A percentile compares a stretch with the other conserved stretches of the same genome.
phyloP scores from a whole-genome alignment of 345 rosid genomes.

The Euphorbia tirucalli region DNA sequence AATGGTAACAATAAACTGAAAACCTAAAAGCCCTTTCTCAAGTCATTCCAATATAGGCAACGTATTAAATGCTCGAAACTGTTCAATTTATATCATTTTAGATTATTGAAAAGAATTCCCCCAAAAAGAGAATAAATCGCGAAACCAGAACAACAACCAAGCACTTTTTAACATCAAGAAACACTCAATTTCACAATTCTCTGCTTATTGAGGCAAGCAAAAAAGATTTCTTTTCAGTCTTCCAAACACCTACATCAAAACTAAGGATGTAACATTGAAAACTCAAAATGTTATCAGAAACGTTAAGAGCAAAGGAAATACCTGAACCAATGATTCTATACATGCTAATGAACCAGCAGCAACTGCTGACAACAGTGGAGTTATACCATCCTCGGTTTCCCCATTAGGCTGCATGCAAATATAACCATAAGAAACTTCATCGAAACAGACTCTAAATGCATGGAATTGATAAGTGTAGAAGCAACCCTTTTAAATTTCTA shows the following conservation, averaged over 20 bases:
- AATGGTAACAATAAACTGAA: background rate
- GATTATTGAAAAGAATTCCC: background rate
- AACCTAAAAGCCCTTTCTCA: background rate
- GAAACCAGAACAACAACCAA: background rate
- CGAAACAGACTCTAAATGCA: background rate
- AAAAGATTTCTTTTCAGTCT: background rate
- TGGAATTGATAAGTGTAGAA: background rate
- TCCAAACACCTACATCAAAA: background rate
- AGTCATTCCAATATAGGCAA: background rate
- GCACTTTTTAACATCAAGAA: background rate
- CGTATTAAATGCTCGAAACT: background rate
- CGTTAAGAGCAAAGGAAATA: constrained; percentile 17
- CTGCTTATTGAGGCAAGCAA: background rate
- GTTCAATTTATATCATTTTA: too few species aligned
- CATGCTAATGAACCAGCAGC: constrained; percentile 86
- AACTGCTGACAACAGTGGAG: constrained; percentile 82
- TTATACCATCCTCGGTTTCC: constrained; percentile 79
- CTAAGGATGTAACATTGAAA: background rate
- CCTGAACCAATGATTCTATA: constrained; percentile 77
- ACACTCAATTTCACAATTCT: background rate
- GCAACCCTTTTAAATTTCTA: too few species aligned
- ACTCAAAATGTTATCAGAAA: background rate
- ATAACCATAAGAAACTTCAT: background rate
- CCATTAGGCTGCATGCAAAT: constrained; percentile 71
- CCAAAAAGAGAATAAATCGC: background rate